Evolutionary conservation across 257 asterid species (phyloP).

Genomic region (Nicotiana obtusifolia): DNA sequence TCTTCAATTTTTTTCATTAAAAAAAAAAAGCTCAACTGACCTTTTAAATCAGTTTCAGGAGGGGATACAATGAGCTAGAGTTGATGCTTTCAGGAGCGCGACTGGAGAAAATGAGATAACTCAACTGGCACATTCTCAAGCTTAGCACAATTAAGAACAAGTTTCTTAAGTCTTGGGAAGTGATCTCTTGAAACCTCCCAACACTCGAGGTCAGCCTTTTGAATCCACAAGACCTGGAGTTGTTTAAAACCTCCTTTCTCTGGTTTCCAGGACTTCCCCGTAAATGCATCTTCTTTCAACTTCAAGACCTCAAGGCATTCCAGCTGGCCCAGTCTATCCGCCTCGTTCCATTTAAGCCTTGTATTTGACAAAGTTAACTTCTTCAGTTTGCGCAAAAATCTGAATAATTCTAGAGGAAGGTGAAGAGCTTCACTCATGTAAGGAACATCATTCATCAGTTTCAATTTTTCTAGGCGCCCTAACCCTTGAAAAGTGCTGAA

Average conservation of each 20-base stretch:
- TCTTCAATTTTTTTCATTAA: too few species aligned
- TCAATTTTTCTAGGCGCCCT: slow-evolving; percentile 39
- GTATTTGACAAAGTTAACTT: slow-evolving; percentile 48
- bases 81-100: too few species aligned
- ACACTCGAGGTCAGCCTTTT: background rate
- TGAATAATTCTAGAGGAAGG: slow-evolving; percentile 32
- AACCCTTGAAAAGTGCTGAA: slow-evolving; percentile 35
- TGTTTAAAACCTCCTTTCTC: background rate
- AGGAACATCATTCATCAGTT: slow-evolving; percentile 33
- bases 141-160: background rate
- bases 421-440: slow-evolving; percentile 19
- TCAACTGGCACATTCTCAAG: background rate
- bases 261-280: background rate
- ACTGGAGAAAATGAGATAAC: background rate
- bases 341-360: slow-evolving; percentile 40
- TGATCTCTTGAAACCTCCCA: background rate
- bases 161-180: background rate
- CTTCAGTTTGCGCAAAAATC: slow-evolving; percentile 40
- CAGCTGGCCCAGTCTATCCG: slow-evolving; percentile 38
- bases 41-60: too few species aligned
- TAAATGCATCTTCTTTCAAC: slow-evolving; percentile 17
- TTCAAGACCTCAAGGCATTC: slow-evolving; percentile 42
- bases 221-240: background rate
- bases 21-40: too few species aligned
- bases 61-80: too few species aligned